These are phyloP conservation scores for Colletotrichum lindemuthianum DNA, from an alignment of 2,329 filamentous ascomycete genomes.

Conservation along the genomic window DNA sequence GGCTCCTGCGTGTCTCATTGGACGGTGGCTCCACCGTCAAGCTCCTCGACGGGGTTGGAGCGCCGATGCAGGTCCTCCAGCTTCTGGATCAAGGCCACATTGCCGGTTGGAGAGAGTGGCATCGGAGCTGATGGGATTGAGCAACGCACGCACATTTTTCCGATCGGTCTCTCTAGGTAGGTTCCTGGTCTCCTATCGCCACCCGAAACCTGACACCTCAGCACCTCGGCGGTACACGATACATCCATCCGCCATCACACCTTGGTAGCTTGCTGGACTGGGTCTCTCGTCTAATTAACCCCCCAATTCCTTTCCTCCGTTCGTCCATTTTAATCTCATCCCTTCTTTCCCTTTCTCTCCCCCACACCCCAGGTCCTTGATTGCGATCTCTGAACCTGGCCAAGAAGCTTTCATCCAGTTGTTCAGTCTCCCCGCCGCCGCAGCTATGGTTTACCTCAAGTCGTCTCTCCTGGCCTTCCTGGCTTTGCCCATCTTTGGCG, in stretches of 20 bases:
- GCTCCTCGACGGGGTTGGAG: not conserved
- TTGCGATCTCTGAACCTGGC: conserved; percentile 45
- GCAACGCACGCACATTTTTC: conserved; percentile 28
- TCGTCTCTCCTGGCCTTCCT: conserved; percentile 77
- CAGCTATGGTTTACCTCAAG: conserved; percentile 78
- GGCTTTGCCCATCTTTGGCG: conserved; percentile 74
- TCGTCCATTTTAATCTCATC: conserved; percentile 5
- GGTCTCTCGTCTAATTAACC: conserved; percentile 6
- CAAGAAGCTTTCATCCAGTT: conserved; percentile 27
- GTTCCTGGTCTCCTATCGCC: conserved; percentile 4
- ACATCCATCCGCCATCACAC: conserved; percentile 12
- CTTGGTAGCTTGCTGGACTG: conserved; percentile 3
- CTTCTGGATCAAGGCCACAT: conserved; percentile 35
- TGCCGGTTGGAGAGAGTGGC: conserved; percentile 10
- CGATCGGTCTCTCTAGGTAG: not conserved
- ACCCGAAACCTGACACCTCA: conserved; percentile 21
- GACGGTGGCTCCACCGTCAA: not conserved
- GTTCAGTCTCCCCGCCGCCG: conserved; percentile 14
- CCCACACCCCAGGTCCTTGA: conserved; percentile 12
- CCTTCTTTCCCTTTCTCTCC: conserved; percentile 1
- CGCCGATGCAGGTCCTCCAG: not conserved
- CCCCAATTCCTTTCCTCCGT: conserved; percentile 4
- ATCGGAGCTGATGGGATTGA: not conserved
- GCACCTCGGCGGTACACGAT: conserved; percentile 7
- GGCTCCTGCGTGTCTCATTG: conserved; percentile 1